Conservation (phyloP, 1,139 yeast species). For the Suhomyces taliae region DNA sequence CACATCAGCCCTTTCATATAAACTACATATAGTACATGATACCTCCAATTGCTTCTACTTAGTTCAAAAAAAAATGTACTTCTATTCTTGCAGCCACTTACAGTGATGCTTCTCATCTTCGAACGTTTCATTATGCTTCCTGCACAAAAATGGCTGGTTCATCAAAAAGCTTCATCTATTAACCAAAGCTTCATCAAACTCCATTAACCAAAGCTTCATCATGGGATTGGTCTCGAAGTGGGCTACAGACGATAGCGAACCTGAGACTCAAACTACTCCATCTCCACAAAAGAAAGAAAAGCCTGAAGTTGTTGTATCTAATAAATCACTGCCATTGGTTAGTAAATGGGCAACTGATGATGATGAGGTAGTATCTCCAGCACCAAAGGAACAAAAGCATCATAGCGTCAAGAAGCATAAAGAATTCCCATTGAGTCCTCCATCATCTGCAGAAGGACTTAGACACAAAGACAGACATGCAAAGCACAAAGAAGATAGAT, state of each 20-base stretch:
- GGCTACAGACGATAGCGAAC: conserved; percentile 33
- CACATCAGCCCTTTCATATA: too few relatives aligned
- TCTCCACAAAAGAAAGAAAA: conserved; percentile 1
- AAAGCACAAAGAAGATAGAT: not conserved
- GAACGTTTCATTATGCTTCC: not conserved
- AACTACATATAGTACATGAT: too few relatives aligned
- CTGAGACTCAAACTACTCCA: conserved; percentile 17
- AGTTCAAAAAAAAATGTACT: too few relatives aligned
- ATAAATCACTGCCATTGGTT: conserved; percentile 19
- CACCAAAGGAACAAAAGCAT: not conserved
- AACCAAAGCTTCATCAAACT: not conserved
- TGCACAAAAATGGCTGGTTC: not conserved
- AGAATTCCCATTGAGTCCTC: conserved; percentile 1
- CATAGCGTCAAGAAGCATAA: not conserved
- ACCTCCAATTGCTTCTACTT: too few relatives aligned
- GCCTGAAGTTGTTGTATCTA: conserved; percentile 14
- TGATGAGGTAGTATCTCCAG: not conserved
- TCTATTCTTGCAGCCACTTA: too few relatives aligned
- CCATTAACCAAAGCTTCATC: not conserved
- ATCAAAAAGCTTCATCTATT: not conserved
- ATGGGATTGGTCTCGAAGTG: conserved; percentile 42
- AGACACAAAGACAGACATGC: not conserved
- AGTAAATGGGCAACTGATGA: conserved; percentile 33
- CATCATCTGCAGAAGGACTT: conserved; percentile 1
- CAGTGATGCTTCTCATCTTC: not conserved